Evolutionary conservation across 768 basidiomycete genomes (phyloP), one percentile per base, ranked within the genome.

Genomic region (Amylocystis lapponica): DNA sequence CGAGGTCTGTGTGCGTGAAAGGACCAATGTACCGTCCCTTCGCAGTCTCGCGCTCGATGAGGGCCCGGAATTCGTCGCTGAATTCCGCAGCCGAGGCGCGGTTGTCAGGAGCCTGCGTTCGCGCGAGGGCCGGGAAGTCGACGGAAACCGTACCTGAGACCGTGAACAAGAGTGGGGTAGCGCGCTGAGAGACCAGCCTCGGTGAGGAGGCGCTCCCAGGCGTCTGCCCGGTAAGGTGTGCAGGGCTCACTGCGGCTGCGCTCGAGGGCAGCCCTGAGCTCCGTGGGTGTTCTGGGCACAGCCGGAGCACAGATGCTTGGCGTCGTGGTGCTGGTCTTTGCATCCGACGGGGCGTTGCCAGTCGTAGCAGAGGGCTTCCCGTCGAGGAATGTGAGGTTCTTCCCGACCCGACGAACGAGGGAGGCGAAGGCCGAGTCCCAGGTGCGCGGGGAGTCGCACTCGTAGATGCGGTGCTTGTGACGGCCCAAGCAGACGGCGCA

Each of bases 1-100:
- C 49, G 0, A 65, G 11, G 5, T 45, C 46, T 6, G 9, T 6
- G 1, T 4, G 26, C 3, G 49, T 27, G 29, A 37, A 44, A 2
- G 49, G 49, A n/a, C 49, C 49, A 2, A 51, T 12, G 27, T 48
- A 51, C 1, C 49, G 12, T 3, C 16, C 16, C 9, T 10, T 16
- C 10, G 27, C 29, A 4, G n/a, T 10, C 25, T 41, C 39, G 17
- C 29, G 16, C 29, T 17, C 17, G 27, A 41, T 20, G 13, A 31
- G 17, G 8, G 4, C 31, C n/a, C 19, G 17, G 19, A 41, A 41
- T 9, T 20, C 20, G 11, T 8, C 20, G n/a, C 12, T 19, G 19
- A 30, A 22, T 17, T 41, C 27, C 13, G 16, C 19, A 11, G 23
- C 19, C 4, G 39, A 41, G 10, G 31, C 23, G 5, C 27, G 3